Evolutionary conservation across 768 basidiomycete genomes (phyloP), one percentile per base, ranked within the genome.

Genomic region (Leccinum truebloodii): DNA sequence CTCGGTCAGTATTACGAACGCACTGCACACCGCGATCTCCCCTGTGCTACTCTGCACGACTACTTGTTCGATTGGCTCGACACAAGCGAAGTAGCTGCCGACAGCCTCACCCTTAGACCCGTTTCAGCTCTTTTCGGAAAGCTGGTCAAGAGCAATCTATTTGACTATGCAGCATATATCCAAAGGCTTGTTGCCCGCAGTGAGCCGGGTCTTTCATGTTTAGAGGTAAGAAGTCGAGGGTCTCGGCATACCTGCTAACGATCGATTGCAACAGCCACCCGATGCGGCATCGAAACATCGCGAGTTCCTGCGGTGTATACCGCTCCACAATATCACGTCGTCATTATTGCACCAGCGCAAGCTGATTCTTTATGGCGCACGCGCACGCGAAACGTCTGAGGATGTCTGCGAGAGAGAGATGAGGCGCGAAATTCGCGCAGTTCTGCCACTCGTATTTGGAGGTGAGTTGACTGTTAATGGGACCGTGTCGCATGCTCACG

Each of bases 41-140:
- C 80, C 16, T 80, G 83, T 20, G 82, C 83, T 58, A 81, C 85
- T 58, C 74, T 94, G 7, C 92, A 94, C 63, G 88, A 92, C 63
- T 79, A 85, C 61, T 74, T 94, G 10, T 92, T 94, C 65, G 85
- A 89, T 54, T 94, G 92, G 92, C 74, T 94, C 28, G 89, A 94
- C 67, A 77, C 78, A 1, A 87, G 82, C 10, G 82, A 85, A 6
- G 81, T 84, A 18, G 87, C 87, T 3, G 82, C 78, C 1, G 83
- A 91, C 32, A 58, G 70, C 14, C 74, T 73, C 6, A 89, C 86
- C 65, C 75, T 90, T 4, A 76, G 79, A 32, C 73, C 83, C n/a
- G 81, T 92, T 28, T 81, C 90, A 10, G 74, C 87, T 16, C 74
- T 94, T 7, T 91, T 86, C 57, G 90, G 86, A 4, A 86, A 89